Evolutionary conservation across 2,329 filamentous ascomycete species (phyloP).

Genomic region (Pseudonectria buxi): DNA sequence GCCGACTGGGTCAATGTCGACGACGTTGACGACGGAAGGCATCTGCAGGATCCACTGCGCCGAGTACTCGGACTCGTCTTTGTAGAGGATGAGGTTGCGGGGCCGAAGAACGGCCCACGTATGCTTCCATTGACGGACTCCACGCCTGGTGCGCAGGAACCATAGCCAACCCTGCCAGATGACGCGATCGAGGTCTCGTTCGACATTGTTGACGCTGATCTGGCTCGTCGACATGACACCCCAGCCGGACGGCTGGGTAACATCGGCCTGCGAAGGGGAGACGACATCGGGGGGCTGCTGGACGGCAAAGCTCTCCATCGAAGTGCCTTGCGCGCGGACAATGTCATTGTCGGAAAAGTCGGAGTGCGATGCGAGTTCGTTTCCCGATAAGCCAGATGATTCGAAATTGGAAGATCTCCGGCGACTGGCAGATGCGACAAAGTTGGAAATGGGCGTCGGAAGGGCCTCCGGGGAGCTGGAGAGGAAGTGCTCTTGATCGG

Average conservation of each 20-base stretch:
- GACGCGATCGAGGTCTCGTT: constrained; percentile 75
- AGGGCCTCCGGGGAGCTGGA: constrained; percentile 58
- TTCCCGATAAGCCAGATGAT: constrained; percentile 56
- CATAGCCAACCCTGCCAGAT: constrained; percentile 89
- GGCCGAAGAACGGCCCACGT: constrained; percentile 88
- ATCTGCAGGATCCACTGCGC: constrained; percentile 77
- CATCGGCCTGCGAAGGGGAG: constrained; percentile 4
- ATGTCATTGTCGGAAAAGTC: constrained; percentile 73
- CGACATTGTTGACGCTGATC: constrained; percentile 46
- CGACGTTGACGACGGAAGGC: constrained; percentile 74
- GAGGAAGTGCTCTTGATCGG: constrained; percentile 36
- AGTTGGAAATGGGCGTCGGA: constrained; percentile 27
- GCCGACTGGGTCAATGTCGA: constrained; percentile 84
- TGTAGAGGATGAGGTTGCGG: constrained; percentile 82
- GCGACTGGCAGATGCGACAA: constrained; percentile 29
- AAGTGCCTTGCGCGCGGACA: constrained; percentile 42
- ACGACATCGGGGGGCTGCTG: constrained; percentile 26
- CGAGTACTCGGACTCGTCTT: constrained; percentile 85
- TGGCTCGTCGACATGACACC: constrained; percentile 54
- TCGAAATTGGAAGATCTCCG: constrained; percentile 57
- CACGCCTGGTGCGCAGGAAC: constrained; percentile 73
- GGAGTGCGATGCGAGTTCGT: constrained; percentile 71
- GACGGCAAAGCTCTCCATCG: constrained; percentile 43
- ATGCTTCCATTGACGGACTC: constrained; percentile 88
- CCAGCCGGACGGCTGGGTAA: constrained; percentile 26